Base-by-base conservation (phyloP, 129 eudicot species). In the Pulicaria dysenterica region DNA sequence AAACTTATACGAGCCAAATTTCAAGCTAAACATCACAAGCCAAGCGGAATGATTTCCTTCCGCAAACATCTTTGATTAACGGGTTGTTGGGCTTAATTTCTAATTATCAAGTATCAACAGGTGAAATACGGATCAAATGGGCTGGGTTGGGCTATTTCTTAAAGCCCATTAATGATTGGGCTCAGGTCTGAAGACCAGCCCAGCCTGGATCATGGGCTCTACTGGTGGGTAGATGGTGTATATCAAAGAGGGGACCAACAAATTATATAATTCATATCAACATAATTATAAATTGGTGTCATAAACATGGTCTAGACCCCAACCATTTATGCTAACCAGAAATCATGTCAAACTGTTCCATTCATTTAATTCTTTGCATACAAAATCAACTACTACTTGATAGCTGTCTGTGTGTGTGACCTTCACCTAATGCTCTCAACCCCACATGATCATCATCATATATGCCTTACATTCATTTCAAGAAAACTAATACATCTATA, bases 231-330 rank as follows among this genome's bases (percentile, higher is more conserved):
- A 68, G 58, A 41, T 38, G 40, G 69, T 57, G 34, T 4, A 44
- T n/a, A 63, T 54, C 58, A 71, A 65, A n/a, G 40, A 34, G 68
- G 80, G 74, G 80, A 19, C 74, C 74, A 65, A 54, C 16, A 51
- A 53, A n/a, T 43, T 45, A 44, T 46, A 47, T 24, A 0, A 24
- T 24, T 24, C 5, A 50, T 50, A 15, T 5, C 0, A 50, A 41
- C 15, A 70, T 43, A 77, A 70, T 37, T 62, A 61, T n/a, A 12
- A 54, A 43, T 43, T 59, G 59, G 67, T 75, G 59, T 8, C 19
- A 57, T 56, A 34, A 75, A 75, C 72, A 66, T 78, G 73, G 72
- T 48, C 38, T 78, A 62, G 82, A 78, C 77, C 82, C 82, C 82
- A 70, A 78, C 72, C 43, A 78, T 78, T 78, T 15, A 78, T 78